These are phyloP conservation scores for Heliamphora exappendiculata DNA, from an alignment of 148 eudicot genomes.

Conservation along the genomic window DNA sequence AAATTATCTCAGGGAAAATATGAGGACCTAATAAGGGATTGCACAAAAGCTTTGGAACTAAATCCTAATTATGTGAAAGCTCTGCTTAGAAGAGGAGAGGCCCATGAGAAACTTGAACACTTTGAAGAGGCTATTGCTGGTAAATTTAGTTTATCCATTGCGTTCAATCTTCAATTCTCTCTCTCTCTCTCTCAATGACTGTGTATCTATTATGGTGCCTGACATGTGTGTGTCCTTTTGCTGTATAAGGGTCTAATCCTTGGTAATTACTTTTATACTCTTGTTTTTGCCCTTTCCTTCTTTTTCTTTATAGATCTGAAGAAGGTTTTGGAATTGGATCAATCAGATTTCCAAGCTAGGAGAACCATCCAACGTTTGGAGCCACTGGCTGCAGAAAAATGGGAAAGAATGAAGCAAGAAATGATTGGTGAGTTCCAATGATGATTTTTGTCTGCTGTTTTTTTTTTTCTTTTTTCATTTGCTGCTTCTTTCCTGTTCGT, in stretches of 20 bases:
- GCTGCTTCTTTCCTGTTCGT: background rate
- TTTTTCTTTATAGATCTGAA: constrained; percentile 51
- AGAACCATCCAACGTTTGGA: constrained; percentile 72
- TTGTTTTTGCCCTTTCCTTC: background rate
- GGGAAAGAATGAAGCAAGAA: constrained; percentile 93
- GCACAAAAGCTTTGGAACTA: constrained; percentile 77
- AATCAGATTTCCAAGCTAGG: constrained; percentile 68
- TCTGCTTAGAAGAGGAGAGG: constrained; percentile 75
- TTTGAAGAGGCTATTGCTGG: constrained; percentile 92
- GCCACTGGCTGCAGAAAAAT: constrained; percentile 83
- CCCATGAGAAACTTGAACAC: constrained; percentile 83
- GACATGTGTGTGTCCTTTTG: background rate
- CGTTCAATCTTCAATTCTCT: background rate
- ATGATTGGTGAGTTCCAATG: constrained; percentile 59
- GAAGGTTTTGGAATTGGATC: constrained; percentile 76
- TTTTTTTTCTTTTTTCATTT: background rate
- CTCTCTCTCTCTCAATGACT: background rate
- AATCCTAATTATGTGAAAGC: constrained; percentile 77
- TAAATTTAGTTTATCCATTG: constrained; percentile 17
- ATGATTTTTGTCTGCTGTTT: background rate
- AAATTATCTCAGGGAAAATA: constrained; percentile 46
- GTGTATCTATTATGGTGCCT: background rate
- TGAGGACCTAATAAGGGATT: constrained; percentile 70
- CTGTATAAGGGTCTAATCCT: background rate
- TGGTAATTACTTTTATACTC: background rate